Conservation (phyloP, 2,329 filamentous ascomycete genomes). For the Pseudogymnoascus sp. region DNA sequence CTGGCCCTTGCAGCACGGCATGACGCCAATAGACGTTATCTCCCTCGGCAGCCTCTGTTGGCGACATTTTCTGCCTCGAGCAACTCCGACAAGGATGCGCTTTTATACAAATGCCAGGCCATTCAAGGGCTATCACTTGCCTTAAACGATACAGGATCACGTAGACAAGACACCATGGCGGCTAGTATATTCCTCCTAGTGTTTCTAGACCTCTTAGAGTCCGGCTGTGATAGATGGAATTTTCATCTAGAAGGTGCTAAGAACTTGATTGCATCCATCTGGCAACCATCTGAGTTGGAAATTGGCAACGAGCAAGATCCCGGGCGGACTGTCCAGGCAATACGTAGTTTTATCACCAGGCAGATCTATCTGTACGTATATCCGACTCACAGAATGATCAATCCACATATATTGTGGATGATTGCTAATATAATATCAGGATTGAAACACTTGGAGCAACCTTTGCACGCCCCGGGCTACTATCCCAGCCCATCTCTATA, state of each 20-base stretch:
- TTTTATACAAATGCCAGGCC: conserved; percentile 28
- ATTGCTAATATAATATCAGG: conserved; percentile 13
- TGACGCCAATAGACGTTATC: conserved; percentile 24
- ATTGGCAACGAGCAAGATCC: not conserved
- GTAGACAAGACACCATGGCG: conserved; percentile 23
- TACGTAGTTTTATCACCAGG: conserved; percentile 13
- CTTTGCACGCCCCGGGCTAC: conserved; percentile 26
- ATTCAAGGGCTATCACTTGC: conserved; percentile 25
- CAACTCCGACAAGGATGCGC: conserved; percentile 24
- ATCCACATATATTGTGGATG: not conserved
- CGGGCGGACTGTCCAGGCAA: not conserved
- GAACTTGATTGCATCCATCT: conserved; percentile 8
- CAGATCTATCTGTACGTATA: conserved; percentile 31
- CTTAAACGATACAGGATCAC: conserved; percentile 13
- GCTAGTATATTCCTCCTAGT: conserved; percentile 27
- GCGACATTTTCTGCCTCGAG: not conserved
- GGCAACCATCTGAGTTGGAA: not conserved
- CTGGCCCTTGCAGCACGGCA: conserved; percentile 30
- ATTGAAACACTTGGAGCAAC: conserved; percentile 29
- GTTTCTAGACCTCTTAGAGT: conserved; percentile 12
- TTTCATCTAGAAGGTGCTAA: conserved; percentile 8
- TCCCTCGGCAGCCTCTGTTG: conserved; percentile 18
- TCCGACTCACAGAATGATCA: conserved; percentile 29
- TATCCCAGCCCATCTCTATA: conserved; percentile 20
- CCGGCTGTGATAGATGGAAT: conserved; percentile 14